phyloP scores from a whole-genome alignment of 768 basidiomycete genomes.

The Rossbeevera mucosa region DNA sequence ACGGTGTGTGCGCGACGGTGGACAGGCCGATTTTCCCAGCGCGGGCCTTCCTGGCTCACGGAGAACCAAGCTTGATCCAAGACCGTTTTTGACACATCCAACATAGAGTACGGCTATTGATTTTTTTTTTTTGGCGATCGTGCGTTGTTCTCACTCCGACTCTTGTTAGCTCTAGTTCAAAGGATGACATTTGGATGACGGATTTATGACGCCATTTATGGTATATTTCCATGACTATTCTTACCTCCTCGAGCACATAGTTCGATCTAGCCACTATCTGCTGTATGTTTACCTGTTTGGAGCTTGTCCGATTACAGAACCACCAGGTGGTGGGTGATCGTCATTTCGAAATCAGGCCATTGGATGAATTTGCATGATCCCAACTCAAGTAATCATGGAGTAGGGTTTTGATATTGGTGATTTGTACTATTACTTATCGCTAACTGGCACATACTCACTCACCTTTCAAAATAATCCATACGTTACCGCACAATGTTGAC shows the following conservation, averaged over 20 bases:
- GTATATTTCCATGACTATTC: background rate
- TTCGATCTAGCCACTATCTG: background rate
- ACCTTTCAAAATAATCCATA: too few relatives aligned
- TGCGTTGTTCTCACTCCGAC: background rate
- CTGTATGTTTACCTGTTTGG: background rate
- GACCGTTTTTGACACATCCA: constrained; percentile 36
- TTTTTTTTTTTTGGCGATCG: background rate
- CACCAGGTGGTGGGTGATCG: too few relatives aligned
- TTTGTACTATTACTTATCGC: too few relatives aligned
- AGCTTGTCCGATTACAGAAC: background rate
- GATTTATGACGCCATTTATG: background rate
- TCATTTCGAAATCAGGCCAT: too few relatives aligned
- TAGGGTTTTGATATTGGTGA: too few relatives aligned
- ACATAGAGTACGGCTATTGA: constrained; percentile 1
- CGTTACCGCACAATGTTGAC: too few relatives aligned
- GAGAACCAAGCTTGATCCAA: constrained; percentile 35
- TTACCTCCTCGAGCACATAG: background rate
- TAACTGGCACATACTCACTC: too few relatives aligned
- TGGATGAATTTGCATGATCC: too few relatives aligned
- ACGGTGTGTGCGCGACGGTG: constrained; percentile 28
- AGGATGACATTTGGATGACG: background rate
- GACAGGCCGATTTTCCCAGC: constrained; percentile 33
- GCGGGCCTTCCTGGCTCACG: constrained; percentile 32
- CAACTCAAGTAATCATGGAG: too few relatives aligned
- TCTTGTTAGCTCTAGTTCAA: background rate